phyloP scores from a whole-genome alignment of 768 basidiomycete genomes.

The Mycena floridula region DNA sequence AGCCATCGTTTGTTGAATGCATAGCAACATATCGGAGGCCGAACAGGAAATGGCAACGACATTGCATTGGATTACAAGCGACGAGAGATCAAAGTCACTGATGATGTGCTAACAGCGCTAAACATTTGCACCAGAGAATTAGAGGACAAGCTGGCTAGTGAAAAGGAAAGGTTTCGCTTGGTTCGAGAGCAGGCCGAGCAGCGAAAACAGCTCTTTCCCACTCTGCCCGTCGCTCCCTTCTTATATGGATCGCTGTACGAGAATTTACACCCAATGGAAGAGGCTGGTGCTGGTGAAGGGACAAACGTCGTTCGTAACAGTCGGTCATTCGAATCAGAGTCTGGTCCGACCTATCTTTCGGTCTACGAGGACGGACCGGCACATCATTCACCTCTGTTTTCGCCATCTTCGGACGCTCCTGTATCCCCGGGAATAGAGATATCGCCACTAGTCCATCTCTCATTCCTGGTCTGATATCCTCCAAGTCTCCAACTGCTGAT shows the following conservation, averaged over 20 bases:
- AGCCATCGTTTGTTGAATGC: constrained; percentile 39
- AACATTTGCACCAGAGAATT: constrained; percentile 65
- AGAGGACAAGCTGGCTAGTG: constrained; percentile 62
- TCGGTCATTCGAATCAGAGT: constrained; percentile 23
- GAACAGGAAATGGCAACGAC: constrained; percentile 51
- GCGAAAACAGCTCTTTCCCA: constrained; percentile 37
- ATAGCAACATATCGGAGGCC: constrained; percentile 37
- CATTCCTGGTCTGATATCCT: constrained; percentile 49
- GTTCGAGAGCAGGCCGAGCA: constrained; percentile 55
- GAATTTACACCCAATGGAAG: too few species aligned
- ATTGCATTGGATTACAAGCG: constrained; percentile 48
- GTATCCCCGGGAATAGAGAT: constrained; percentile 18
- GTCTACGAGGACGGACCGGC: constrained; percentile 7
- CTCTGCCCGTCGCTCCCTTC: constrained; percentile 27
- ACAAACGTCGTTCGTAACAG: background rate
- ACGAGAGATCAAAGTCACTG: constrained; percentile 56
- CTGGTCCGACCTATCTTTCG: constrained; percentile 21
- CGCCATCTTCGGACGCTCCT: constrained; percentile 47
- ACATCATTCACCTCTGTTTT: constrained; percentile 36
- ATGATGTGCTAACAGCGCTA: constrained; percentile 60
- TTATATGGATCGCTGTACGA: constrained; percentile 9
- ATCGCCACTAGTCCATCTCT: constrained; percentile 44
- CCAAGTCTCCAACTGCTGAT: constrained; percentile 37
- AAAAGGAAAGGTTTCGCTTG: constrained; percentile 52
- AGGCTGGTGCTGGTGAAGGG: too few species aligned